Conservation (phyloP, 2,329 filamentous ascomycete species). For the Didymella pomorum region DNA sequence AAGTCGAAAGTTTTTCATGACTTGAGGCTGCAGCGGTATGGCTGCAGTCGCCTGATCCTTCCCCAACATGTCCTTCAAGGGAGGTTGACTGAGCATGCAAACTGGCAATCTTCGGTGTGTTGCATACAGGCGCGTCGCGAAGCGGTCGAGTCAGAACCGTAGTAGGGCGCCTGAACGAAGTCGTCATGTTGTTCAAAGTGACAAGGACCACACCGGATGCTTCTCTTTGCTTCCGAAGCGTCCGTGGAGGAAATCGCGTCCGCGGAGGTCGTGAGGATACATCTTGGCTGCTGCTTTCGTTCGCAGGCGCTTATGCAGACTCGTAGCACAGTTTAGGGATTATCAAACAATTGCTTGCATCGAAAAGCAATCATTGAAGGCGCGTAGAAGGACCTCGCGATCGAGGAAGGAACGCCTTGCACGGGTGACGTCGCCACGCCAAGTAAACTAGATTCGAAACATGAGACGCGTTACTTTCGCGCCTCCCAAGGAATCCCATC, state of each 20-base stretch:
- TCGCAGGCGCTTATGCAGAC: background rate
- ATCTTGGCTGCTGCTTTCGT: background rate
- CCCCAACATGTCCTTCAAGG: background rate
- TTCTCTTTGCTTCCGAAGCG: constrained; percentile 7
- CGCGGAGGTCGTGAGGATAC: background rate
- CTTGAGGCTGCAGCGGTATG: background rate
- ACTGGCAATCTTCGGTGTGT: constrained; percentile 1
- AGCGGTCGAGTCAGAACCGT: constrained; percentile 1
- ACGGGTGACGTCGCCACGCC: constrained; percentile 3
- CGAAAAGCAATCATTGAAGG: background rate
- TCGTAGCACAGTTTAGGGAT: background rate
- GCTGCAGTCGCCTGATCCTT: background rate
- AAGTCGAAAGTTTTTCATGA: background rate
- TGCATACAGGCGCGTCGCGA: background rate
- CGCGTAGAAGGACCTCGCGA: background rate
- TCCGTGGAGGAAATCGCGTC: constrained; percentile 1
- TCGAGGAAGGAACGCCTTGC: background rate
- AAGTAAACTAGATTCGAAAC: background rate
- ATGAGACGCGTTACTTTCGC: background rate
- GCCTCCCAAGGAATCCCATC: background rate
- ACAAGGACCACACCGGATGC: background rate
- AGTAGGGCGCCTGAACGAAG: background rate
- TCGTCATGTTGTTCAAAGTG: background rate
- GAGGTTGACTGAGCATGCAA: background rate
- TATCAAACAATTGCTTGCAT: too few species aligned